These are phyloP conservation scores for Penicillium sp. DNA, from an alignment of 2,329 filamentous ascomycete species.

Conservation along the genomic window DNA sequence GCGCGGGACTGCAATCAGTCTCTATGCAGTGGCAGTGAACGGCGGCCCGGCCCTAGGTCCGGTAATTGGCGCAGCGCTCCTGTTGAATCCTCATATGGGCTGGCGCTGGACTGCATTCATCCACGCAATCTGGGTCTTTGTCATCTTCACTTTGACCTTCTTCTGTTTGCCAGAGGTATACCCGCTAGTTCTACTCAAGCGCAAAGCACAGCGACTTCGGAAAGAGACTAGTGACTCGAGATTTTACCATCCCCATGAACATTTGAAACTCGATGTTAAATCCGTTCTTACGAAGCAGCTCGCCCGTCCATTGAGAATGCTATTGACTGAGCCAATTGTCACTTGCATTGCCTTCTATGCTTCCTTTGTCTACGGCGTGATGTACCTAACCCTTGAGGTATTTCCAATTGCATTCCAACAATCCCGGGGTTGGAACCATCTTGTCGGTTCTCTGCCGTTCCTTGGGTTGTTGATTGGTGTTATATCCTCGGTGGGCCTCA, in stretches of 20 bases:
- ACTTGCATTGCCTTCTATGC: slow-evolving; percentile 48
- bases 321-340: slow-evolving; percentile 51
- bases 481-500: slow-evolving; percentile 41
- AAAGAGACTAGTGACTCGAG: slow-evolving; percentile 40
- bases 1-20: slow-evolving; percentile 41
- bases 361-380: slow-evolving; percentile 49
- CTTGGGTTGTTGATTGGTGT: slow-evolving; percentile 48
- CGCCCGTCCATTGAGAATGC: slow-evolving; percentile 35
- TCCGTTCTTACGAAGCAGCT: slow-evolving; percentile 2
- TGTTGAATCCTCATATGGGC: slow-evolving; percentile 36
- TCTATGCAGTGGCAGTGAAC: slow-evolving; percentile 45
- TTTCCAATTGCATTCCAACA: slow-evolving; percentile 51
- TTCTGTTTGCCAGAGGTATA: slow-evolving; percentile 44
- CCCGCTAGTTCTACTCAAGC: slow-evolving; percentile 40
- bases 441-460: slow-evolving; percentile 47
- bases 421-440: slow-evolving; percentile 38
- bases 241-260: slow-evolving; percentile 50
- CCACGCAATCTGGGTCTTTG: slow-evolving; percentile 43
- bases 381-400: slow-evolving; percentile 50
- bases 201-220: slow-evolving; percentile 40
- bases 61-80: slow-evolving; percentile 43
- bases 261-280: slow-evolving; percentile 41
- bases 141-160: slow-evolving; percentile 27
- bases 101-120: slow-evolving; percentile 52
- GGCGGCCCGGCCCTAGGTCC: slow-evolving; percentile 46